These are phyloP conservation scores for Cryptococcus amylolentus DNA, from an alignment of 1,284 basidiomycete genomes.

Conservation along the genomic window DNA sequence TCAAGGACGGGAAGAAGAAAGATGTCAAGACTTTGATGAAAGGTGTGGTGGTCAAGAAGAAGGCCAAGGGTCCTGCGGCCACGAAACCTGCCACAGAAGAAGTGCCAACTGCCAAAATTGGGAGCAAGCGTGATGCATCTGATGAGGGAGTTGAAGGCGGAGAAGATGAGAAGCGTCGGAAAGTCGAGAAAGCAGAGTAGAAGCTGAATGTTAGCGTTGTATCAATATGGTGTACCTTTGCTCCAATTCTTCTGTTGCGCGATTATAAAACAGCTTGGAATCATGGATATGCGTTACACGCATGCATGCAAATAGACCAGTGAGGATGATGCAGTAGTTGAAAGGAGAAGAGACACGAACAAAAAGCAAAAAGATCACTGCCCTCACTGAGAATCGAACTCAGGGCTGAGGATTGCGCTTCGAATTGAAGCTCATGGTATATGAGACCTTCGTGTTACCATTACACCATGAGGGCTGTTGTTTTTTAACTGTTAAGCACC, in stretches of 20 bases:
- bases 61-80: conserved; percentile 22
- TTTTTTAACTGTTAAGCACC: too few relatives aligned
- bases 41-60: conserved; percentile 50
- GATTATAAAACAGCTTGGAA: too few relatives aligned
- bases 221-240: too few relatives aligned
- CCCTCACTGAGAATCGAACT: conserved; percentile 3
- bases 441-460: conserved; percentile 4
- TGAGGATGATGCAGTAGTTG: too few relatives aligned
- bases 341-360: neutral
- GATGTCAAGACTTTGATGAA: conserved; percentile 47
- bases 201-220: too few relatives aligned
- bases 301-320: too few relatives aligned
- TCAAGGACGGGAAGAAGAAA: conserved; percentile 19
- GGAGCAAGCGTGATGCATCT: neutral
- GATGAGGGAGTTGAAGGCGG: neutral
- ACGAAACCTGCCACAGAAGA: too few relatives aligned
- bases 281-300: too few relatives aligned
- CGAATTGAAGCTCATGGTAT: neutral
- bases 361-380: neutral
- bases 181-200: too few relatives aligned
- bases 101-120: too few relatives aligned
- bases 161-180: too few relatives aligned
- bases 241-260: too few relatives aligned
- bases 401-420: neutral
- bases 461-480: conserved; percentile 1